Base-by-base conservation (phyloP, 495 filamentous ascomycete genomes). In the Aspergillus biplanus region DNA sequence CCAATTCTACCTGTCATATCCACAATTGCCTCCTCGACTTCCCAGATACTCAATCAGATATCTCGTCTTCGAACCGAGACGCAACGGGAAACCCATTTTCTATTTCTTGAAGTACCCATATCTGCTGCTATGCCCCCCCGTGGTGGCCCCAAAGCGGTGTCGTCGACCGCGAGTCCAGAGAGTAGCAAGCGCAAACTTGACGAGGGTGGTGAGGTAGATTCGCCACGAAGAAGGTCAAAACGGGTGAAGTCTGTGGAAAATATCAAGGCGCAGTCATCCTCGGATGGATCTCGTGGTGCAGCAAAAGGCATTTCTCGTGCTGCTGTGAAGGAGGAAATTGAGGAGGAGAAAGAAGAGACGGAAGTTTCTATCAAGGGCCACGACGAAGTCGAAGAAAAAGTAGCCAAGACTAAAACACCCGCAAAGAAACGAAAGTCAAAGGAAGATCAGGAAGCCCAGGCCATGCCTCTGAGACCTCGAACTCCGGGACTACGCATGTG, bases 401-500 rank as follows among this genome's bases (percentile, higher is more conserved):
- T 65, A 33, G 33, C 58, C 0, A 68, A 67, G 32, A 62, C 65
- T 39, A 65, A 35, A 5, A 75, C 68, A 49, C 66, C 37, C 7
- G 21, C 70, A n/a, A 68, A 34, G 53, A 70, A 68, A 34, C 33
- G 52, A 21, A 74, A 78, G 62, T 75, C 78, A 7, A 82, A 83
- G 56, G 75, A 71, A 67, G 78, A 75, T 65, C 80, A 71, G 58
- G 75, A 76, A 55, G 62, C 67, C 12, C 79, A 82, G 69, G 73
- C 72, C 3, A 84, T 91, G 82, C 89, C 91, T 0, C 71, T 97
- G 7, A 89, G 87, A 34, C 72, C 82, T 13, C 81, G 95, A 33
- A 90, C 92, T 0, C 73, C 81, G 5, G 86, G 87, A 0, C 75
- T 94, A 62, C 89, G 89, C 62, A 90, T 97, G 85, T 85, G 90